Base-by-base conservation (phyloP, 177 flowering plant genomes). In the Tripterygium wilfordii region DNA sequence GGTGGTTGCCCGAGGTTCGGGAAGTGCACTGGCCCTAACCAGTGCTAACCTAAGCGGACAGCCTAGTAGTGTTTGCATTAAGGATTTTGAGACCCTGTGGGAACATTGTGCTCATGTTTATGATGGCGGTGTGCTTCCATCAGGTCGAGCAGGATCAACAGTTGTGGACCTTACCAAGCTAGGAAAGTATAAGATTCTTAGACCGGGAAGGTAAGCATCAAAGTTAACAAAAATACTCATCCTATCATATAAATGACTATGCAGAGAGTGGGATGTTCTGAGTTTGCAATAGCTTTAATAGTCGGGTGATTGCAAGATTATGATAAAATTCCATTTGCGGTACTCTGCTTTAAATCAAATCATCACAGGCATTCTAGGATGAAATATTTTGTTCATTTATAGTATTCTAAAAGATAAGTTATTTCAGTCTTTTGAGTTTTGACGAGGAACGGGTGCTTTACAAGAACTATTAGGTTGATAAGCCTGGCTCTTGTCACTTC, bases 81-180 rank as follows among this genome's bases (percentile, higher is more conserved):
- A 76, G 21, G 96, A 94, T 62, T 94, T 94, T 60, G 83, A 83
- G 63, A 62, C 64, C 48, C 79, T 94, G 12, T 89, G 97, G 99
- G 72, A 78, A 46, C 84, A 80, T 18, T 89, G 96, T 67, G 89
- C 83, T 13, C 83, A 65, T 63, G 79, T 89, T 15, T 89, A 71
- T 54, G 82, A 94, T 60, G 90, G 95, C 14, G 97, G 96, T 19
- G 50, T 72, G 49, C 92, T 94, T 53, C 96, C 97, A 23, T 61
- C 81, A 8, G 92, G 97, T 16, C 96, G 92, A 27, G 85, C 89
- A 37, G 97, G 99, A 54, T 94, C 99, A 32, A 94, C 97, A 4
- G 66, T 89, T 37, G 82, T 94, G 40, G 99, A 87, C 61, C 85
- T 94, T 53, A 79, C 82, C 30, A 62, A 22, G 43, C 68, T 42